A percentile compares a stretch with the other conserved stretches of the same genome.
These are phyloP conservation scores for Penicillium coprophilum DNA, from an alignment of 495 filamentous ascomycete genomes.

Conservation along the genomic window DNA sequence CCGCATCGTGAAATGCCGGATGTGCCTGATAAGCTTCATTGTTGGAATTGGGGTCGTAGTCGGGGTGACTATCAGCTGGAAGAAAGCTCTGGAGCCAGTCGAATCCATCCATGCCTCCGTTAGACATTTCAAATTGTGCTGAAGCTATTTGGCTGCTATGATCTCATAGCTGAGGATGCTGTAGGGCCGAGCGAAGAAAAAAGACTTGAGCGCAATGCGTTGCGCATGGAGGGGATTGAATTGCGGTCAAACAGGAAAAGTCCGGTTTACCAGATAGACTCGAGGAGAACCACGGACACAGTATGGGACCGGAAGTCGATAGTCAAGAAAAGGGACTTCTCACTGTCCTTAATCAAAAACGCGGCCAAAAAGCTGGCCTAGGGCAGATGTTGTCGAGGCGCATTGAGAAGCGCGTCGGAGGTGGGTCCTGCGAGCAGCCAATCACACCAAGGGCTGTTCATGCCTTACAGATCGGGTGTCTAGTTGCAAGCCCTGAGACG, in stretches of 20 bases:
- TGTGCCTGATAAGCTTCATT: not conserved
- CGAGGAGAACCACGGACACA: no score
- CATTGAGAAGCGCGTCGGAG: not conserved
- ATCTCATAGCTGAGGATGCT: not conserved
- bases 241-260: not conserved
- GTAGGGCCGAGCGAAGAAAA: not conserved
- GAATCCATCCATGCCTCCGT: not conserved
- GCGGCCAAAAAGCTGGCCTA: not conserved
- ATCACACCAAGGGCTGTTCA: not conserved
- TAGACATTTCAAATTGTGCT: not conserved
- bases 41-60: not conserved
- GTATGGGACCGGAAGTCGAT: not conserved
- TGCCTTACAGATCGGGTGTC: not conserved
- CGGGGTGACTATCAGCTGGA: not conserved
- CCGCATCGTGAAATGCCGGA: constrained; percentile 13
- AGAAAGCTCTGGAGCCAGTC: constrained; percentile 12
- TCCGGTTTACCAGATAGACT: not conserved
- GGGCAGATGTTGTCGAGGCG: not conserved
- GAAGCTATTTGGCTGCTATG: not conserved
- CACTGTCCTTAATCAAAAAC: no score
- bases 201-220: not conserved
- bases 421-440: not conserved
- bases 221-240: not conserved
- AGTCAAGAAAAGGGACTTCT: not conserved
- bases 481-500: constrained; percentile 18